Conservation (phyloP, 1,139 yeast species). For the Candida frijolesensis region DNA sequence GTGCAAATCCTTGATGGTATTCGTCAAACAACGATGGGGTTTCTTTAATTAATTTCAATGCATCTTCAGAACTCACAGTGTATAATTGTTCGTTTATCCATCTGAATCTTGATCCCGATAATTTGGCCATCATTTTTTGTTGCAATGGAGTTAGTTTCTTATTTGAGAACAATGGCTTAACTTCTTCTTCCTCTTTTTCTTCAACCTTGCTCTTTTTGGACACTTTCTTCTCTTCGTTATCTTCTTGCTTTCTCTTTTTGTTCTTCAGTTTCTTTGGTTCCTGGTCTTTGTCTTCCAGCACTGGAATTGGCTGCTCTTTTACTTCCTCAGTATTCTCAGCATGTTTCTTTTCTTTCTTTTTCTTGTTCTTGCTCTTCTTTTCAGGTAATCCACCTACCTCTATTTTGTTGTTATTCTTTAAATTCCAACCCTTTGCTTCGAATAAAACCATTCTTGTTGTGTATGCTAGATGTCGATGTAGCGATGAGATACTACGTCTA, state of each 20-base stretch:
- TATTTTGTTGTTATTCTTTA: slow-evolving; percentile 52
- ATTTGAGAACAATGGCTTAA: slow-evolving; percentile 23
- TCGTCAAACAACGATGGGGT: slow-evolving; percentile 92
- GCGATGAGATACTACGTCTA: slow-evolving; percentile 3
- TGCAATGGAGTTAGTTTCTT: slow-evolving; percentile 83
- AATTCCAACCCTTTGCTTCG: slow-evolving; percentile 81
- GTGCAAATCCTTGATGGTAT: slow-evolving; percentile 91
- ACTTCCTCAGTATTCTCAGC: slow-evolving; percentile 15
- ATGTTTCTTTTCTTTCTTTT: slow-evolving; percentile 16
- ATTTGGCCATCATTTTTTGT: slow-evolving; percentile 92
- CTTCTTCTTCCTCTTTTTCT: background rate
- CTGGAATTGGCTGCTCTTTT: slow-evolving; percentile 12
- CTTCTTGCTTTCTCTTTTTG: slow-evolving; percentile 15
- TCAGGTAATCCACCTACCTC: slow-evolving; percentile 43
- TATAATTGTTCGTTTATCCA: slow-evolving; percentile 97
- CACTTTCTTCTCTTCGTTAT: slow-evolving; percentile 9
- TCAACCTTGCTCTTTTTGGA: background rate
- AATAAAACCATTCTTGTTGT: slow-evolving; percentile 60
- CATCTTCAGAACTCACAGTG: slow-evolving; percentile 78
- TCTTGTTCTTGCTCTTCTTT: slow-evolving; percentile 33
- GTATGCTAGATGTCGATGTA: background rate
- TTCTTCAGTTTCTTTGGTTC: slow-evolving; percentile 10
- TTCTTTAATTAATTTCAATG: slow-evolving; percentile 67
- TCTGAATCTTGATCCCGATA: slow-evolving; percentile 92
- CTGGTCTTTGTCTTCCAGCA: slow-evolving; percentile 6